A percentile compares a stretch with the other conserved stretches of the same genome.
These are phyloP conservation scores for Sesbania bispinosa DNA, from an alignment of 306 rosid genomes.

Conservation along the genomic window DNA sequence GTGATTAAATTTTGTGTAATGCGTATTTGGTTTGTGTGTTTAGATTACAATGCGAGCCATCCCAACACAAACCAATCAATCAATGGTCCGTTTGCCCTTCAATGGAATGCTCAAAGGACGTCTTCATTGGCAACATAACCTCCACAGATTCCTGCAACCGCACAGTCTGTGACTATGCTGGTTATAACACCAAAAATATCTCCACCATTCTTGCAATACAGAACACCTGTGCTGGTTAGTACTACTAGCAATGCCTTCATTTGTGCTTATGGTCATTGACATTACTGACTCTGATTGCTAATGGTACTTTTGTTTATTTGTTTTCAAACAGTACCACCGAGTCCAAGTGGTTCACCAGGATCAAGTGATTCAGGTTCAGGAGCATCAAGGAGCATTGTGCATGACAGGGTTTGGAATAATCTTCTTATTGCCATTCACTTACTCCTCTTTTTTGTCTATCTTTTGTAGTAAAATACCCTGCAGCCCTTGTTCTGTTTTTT, in stretches of 20 bases:
- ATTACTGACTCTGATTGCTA: neutral
- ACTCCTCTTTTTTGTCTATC: conserved; percentile 23
- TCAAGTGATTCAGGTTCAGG: conserved; percentile 24
- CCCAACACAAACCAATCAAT: conserved; percentile 37
- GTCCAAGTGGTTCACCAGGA: conserved; percentile 11
- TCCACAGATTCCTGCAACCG: conserved; percentile 36
- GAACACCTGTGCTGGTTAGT: conserved; percentile 66
- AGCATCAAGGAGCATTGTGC: conserved; percentile 38
- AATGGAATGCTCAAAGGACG: conserved; percentile 34
- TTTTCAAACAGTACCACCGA: conserved; percentile 37
- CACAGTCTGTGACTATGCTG: conserved; percentile 59
- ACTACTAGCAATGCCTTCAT: neutral
- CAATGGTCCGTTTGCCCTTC: conserved; percentile 55
- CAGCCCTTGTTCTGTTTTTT: neutral
- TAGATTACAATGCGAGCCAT: conserved; percentile 67
- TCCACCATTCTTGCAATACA: conserved; percentile 20
- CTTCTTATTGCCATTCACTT: conserved; percentile 40
- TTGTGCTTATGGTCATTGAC: neutral
- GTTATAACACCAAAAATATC: conserved; percentile 45
- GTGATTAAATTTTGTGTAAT: neutral
- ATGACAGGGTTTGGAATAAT: conserved; percentile 40
- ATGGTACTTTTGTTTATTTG: neutral
- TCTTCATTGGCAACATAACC: conserved; percentile 40
- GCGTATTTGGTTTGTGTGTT: neutral
- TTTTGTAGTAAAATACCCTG: conserved; percentile 24